Conservation (phyloP, 2,329 filamentous ascomycete genomes). For the Mollisia scopiformis region DNA sequence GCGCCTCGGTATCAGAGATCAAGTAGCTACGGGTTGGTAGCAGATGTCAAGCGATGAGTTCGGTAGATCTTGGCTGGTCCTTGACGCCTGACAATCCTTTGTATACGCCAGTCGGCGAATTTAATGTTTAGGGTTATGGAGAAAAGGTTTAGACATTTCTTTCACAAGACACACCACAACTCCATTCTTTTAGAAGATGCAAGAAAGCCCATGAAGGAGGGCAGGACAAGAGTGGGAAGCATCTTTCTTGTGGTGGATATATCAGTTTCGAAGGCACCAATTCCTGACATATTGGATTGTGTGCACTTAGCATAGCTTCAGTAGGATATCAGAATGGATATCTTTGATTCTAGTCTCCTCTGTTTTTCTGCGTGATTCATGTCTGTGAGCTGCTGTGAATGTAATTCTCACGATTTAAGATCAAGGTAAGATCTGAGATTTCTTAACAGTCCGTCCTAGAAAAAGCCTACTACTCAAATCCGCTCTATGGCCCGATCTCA, state of each 20-base stretch:
- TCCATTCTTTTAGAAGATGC: background rate
- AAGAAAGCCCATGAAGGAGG: background rate
- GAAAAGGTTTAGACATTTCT: background rate
- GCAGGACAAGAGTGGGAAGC: background rate
- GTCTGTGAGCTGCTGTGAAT: too few relatives aligned
- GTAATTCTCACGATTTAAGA: too few relatives aligned
- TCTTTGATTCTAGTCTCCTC: background rate
- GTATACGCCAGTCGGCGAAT: background rate
- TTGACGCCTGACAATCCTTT: background rate
- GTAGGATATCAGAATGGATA: background rate
- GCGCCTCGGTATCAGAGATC: slow-evolving; percentile 27
- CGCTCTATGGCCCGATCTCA: too few relatives aligned
- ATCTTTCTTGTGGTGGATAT: background rate
- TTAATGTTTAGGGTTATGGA: background rate
- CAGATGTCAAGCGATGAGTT: slow-evolving; percentile 22
- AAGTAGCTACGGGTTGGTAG: slow-evolving; percentile 30
- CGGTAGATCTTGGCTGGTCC: background rate
- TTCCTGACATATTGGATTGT: background rate
- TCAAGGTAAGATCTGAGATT: too few relatives aligned
- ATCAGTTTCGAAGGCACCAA: background rate
- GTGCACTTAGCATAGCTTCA: background rate
- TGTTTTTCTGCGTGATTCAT: too few relatives aligned
- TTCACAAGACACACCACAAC: background rate
- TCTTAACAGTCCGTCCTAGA: too few relatives aligned
- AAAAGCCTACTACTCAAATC: too few relatives aligned